Percentiles rank a stretch among this genome's conserved stretches.
These are phyloP conservation scores for Endothia cerciana DNA, from an alignment of 2,329 filamentous ascomycete genomes.

Conservation along the genomic window DNA sequence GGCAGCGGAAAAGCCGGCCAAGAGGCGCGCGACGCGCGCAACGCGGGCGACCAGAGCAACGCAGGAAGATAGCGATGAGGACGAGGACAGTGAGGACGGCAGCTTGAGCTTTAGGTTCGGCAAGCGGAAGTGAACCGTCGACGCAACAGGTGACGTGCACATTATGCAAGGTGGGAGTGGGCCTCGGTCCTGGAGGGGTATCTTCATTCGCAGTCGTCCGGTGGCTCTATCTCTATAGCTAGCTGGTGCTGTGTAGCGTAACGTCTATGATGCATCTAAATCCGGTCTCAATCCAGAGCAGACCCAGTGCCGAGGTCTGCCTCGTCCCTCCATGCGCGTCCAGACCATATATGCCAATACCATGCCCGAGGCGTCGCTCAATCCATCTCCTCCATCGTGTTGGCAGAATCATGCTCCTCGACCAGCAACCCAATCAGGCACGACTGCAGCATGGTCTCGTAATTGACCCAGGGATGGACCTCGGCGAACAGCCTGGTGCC, in stretches of 20 bases:
- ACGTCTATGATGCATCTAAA: slow-evolving; percentile 2
- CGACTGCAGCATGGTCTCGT: slow-evolving; percentile 68
- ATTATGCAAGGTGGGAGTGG: not conserved
- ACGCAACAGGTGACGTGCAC: not conserved
- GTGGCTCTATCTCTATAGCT: slow-evolving; percentile 2
- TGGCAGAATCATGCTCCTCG: slow-evolving; percentile 51
- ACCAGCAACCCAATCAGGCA: slow-evolving; percentile 68
- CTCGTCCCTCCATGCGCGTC: not conserved
- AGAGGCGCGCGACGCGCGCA: slow-evolving; percentile 37
- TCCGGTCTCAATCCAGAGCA: slow-evolving; percentile 1
- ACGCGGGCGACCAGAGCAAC: slow-evolving; percentile 31
- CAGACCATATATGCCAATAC: no score
- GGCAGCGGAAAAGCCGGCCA: slow-evolving; percentile 41
- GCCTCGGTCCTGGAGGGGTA: not conserved
- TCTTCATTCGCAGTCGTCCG: slow-evolving; percentile 1
- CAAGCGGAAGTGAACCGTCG: slow-evolving; percentile 44
- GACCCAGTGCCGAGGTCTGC: not conserved
- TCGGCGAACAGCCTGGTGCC: slow-evolving; percentile 67
- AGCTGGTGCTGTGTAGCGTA: not conserved
- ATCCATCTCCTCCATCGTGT: slow-evolving; percentile 65
- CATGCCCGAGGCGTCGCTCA: slow-evolving; percentile 34
- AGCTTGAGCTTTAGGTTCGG: slow-evolving; percentile 58
- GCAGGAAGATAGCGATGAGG: slow-evolving; percentile 38
- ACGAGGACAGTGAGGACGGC: slow-evolving; percentile 58
- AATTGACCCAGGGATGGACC: slow-evolving; percentile 74